Percentiles rank a stretch among this genome's conserved stretches.
Evolutionary conservation across 192 early-diverging fungal genomes (phyloP).

Genomic region (Podila epigama): DNA sequence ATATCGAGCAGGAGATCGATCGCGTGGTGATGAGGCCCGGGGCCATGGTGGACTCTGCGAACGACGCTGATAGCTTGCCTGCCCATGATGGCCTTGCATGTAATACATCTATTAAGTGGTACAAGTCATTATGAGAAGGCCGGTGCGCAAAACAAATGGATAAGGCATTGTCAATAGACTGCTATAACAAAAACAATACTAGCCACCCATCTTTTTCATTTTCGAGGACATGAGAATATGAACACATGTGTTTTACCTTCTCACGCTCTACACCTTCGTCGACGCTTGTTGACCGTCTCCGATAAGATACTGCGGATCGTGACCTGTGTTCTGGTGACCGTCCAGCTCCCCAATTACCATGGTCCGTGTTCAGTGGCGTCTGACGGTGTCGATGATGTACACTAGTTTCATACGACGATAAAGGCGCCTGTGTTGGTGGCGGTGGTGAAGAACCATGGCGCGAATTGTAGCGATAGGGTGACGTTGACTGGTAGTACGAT

Average conservation of each 20-base stretch:
- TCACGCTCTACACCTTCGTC: constrained; percentile 41
- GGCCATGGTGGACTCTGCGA: constrained; percentile 22
- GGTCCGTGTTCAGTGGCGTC: constrained; percentile 2
- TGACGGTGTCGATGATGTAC: background rate
- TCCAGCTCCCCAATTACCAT: constrained; percentile 15
- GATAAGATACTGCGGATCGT: constrained; percentile 12
- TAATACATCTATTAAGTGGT: constrained; percentile 23
- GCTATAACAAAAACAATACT: background rate
- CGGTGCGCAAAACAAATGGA: background rate
- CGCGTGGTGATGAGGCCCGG: constrained; percentile 8
- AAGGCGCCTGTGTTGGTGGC: background rate
- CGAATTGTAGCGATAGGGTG: background rate
- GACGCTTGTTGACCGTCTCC: constrained; percentile 29
- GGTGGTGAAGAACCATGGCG: background rate
- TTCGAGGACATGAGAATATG: too few relatives aligned
- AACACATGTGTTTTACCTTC: too few relatives aligned
- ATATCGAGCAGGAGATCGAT: constrained; percentile 26
- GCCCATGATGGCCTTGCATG: constrained; percentile 21
- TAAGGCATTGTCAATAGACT: background rate
- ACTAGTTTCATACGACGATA: background rate
- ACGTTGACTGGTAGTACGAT: background rate
- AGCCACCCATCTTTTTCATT: too few relatives aligned
- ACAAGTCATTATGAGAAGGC: background rate
- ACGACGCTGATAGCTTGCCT: constrained; percentile 10
- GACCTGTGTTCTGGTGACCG: constrained; percentile 27